phyloP scores from a whole-genome alignment of 176 grass and related monocot species.

The Tuctoria greenei region DNA sequence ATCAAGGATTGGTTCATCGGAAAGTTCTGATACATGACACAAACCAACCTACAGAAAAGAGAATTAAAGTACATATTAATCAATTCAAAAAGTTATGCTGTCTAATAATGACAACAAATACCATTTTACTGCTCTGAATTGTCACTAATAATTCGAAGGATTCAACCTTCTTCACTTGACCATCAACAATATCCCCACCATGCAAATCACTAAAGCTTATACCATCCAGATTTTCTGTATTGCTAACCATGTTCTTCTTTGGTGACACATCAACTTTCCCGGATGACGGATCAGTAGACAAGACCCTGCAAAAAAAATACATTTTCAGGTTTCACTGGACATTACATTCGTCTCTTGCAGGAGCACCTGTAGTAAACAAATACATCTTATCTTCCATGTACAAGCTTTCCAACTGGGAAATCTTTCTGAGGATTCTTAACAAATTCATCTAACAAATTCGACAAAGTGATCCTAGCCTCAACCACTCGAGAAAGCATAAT shows the following conservation, averaged over 20 bases:
- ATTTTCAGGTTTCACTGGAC: constrained; percentile 10
- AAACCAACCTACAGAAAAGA: constrained; percentile 78
- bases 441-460: constrained; percentile 82
- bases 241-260: constrained; percentile 43
- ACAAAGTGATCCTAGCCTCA: constrained; percentile 80
- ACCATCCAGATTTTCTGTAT: constrained; percentile 41
- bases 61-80: constrained; percentile 11
- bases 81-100: constrained; percentile 13
- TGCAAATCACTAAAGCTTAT: constrained; percentile 60
- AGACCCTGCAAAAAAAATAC: too few species aligned
- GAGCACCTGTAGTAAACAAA: neutral
- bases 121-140: constrained; percentile 64
- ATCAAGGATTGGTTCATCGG: constrained; percentile 73
- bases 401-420: constrained; percentile 85
- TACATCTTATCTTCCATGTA: constrained; percentile 68
- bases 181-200: constrained; percentile 70
- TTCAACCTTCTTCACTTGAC: constrained; percentile 72
- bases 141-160: constrained; percentile 83
- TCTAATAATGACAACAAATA: constrained; percentile 35
- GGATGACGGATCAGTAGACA: constrained; percentile 58
- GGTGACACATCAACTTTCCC: constrained; percentile 88
- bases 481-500: constrained; percentile 77
- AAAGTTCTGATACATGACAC: constrained; percentile 92
- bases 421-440: constrained; percentile 79
- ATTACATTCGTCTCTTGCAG: constrained; percentile 1